A percentile compares a stretch with the other conserved stretches of the same genome.
phyloP scores from a whole-genome alignment of 768 basidiomycete genomes.

The Suillus subaureus region DNA sequence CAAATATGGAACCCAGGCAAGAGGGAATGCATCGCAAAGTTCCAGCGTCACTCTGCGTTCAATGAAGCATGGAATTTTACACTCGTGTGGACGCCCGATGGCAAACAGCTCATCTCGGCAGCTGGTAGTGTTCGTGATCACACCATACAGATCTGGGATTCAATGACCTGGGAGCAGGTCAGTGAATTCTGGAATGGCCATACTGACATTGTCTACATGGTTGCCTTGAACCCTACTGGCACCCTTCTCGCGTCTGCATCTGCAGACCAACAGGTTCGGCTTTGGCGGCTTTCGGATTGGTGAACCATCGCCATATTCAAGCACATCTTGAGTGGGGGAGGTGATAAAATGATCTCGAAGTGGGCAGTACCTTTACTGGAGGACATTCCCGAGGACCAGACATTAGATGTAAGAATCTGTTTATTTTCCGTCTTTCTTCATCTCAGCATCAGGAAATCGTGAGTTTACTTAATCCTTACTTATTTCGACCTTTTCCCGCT shows the following conservation, averaged over 20 bases:
- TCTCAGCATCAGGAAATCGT: too few relatives aligned
- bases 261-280: neutral
- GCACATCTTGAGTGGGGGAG: neutral
- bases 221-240: neutral
- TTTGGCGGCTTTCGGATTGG: neutral
- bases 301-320: neutral
- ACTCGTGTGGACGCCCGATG: neutral
- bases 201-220: neutral
- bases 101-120: neutral
- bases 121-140: neutral
- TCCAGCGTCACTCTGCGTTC: neutral
- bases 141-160: neutral
- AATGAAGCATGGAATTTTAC: neutral
- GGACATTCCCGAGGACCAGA: neutral
- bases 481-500: too few relatives aligned
- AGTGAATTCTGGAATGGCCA: neutral
- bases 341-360: neutral
- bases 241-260: neutral
- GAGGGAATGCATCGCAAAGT: neutral
- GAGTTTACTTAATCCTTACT: too few relatives aligned
- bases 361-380: neutral
- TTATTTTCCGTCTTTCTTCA: neutral
- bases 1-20: neutral
- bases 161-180: neutral
- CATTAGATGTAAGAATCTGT: neutral